A percentile compares a stretch with the other conserved stretches of the same genome.
Conservation (phyloP, 495 filamentous ascomycete genomes). For the Pseudevernia furfuracea region DNA sequence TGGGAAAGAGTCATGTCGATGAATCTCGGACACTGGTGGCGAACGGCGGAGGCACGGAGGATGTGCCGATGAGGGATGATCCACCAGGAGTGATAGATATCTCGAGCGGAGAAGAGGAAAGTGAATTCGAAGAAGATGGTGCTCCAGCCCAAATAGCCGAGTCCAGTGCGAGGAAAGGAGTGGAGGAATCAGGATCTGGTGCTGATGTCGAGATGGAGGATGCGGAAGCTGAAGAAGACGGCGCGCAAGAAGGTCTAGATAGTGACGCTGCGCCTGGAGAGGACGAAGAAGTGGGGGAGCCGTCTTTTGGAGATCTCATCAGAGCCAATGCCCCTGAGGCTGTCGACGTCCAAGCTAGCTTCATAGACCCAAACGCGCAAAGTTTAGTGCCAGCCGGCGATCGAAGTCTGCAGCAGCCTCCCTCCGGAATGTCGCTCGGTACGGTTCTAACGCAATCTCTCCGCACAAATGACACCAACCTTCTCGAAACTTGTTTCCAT, state of each 20-base stretch:
- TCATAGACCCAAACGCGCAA: constrained; percentile 42
- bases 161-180: neutral
- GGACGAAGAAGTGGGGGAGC: constrained; percentile 46
- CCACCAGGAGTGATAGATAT: constrained; percentile 43
- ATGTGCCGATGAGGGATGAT: constrained; percentile 23
- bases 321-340: constrained; percentile 59
- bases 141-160: constrained; percentile 32
- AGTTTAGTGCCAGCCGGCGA: constrained; percentile 24
- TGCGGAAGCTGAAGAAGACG: constrained; percentile 34
- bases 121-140: constrained; percentile 36
- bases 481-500: constrained; percentile 88
- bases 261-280: constrained; percentile 31
- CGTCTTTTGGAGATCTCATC: constrained; percentile 82
- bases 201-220: constrained; percentile 49
- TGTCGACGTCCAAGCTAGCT: constrained; percentile 66
- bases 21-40: constrained; percentile 63
- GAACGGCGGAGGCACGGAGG: constrained; percentile 25
- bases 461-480: constrained; percentile 75
- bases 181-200: constrained; percentile 27
- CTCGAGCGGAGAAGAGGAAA: constrained; percentile 42
- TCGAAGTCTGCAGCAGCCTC: constrained; percentile 42
- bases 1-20: constrained; percentile 57
- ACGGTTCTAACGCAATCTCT: constrained; percentile 90
- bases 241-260: constrained; percentile 32
- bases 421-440: constrained; percentile 71